phyloP scores from a whole-genome alignment of 2,329 filamentous ascomycete species.

The Chalaropsis thielavioides region DNA sequence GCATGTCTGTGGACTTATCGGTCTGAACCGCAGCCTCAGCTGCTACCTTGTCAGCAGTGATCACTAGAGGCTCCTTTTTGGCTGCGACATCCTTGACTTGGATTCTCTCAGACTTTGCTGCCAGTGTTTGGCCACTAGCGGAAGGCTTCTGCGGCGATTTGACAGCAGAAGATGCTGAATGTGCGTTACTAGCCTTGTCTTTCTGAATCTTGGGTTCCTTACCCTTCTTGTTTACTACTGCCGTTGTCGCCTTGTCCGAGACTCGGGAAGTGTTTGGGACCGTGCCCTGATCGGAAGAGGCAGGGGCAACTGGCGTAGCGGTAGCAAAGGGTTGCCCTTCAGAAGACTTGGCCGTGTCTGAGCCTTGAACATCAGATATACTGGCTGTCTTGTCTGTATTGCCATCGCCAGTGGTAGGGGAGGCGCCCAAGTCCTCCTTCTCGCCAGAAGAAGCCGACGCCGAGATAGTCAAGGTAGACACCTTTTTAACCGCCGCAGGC shows the following conservation, averaged over 20 bases:
- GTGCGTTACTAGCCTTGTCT: neutral
- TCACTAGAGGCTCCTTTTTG: conserved; percentile 15
- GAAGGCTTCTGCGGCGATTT: conserved; percentile 7
- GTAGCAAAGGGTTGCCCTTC: neutral
- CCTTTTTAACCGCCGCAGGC: conserved; percentile 22
- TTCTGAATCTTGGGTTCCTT: conserved; percentile 5
- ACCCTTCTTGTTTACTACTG: conserved; percentile 10
- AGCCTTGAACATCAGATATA: neutral
- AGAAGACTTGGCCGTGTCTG: neutral
- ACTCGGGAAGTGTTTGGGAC: neutral
- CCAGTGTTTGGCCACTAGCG: conserved; percentile 15
- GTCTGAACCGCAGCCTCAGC: conserved; percentile 1
- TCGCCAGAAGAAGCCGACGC: neutral
- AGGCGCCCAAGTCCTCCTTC: neutral
- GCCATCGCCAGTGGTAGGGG: neutral
- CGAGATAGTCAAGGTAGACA: conserved; percentile 16
- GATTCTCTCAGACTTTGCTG: conserved; percentile 25
- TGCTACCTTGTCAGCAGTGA: conserved; percentile 9
- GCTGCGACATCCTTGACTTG: conserved; percentile 23
- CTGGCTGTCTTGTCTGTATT: neutral
- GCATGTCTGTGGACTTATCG: neutral
- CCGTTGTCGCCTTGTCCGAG: conserved; percentile 9
- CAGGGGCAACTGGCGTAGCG: neutral
- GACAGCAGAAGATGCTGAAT: neutral
- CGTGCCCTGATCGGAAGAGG: neutral